phyloP scores from a whole-genome alignment of 2,329 filamentous ascomycete species.

The Epichloe brachyelytri region DNA sequence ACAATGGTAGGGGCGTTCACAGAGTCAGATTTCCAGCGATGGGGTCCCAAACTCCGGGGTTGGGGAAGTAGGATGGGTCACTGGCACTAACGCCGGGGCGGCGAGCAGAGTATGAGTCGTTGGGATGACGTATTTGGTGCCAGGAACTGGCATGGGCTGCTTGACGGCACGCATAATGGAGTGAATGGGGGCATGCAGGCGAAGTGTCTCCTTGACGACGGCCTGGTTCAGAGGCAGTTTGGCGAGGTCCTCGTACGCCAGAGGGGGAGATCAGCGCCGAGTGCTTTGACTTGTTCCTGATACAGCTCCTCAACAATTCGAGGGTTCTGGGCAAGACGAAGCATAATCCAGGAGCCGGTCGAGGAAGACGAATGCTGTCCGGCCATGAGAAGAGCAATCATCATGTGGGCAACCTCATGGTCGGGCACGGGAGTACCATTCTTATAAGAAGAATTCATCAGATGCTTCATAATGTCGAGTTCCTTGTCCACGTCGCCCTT shows the following conservation, averaged over 20 bases:
- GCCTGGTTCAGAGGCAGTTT: conserved; percentile 72
- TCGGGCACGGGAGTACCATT: conserved; percentile 68
- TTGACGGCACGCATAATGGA: conserved; percentile 91
- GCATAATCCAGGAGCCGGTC: conserved; percentile 72
- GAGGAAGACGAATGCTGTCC: conserved; percentile 83
- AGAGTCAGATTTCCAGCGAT: conserved; percentile 68
- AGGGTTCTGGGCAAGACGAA: conserved; percentile 65
- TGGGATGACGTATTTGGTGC: conserved; percentile 73
- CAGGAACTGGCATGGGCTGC: conserved; percentile 69
- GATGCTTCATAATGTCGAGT: conserved; percentile 78
- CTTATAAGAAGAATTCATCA: conserved; percentile 80
- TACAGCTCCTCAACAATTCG: conserved; percentile 71
- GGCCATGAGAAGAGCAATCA: conserved; percentile 88
- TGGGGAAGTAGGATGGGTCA: conserved; percentile 64
- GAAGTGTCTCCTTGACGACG: conserved; percentile 83
- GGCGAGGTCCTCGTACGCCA: conserved; percentile 65
- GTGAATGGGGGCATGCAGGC: conserved; percentile 85
- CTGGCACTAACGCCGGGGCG: conserved; percentile 67
- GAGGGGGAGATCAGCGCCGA: conserved; percentile 64
- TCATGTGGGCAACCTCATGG: conserved; percentile 78
- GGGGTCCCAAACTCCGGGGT: conserved; percentile 79
- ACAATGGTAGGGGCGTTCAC: conserved; percentile 36
- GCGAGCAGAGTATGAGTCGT: conserved; percentile 70
- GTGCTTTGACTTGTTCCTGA: conserved; percentile 61
- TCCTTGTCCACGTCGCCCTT: conserved; percentile 34